Conservation (phyloP, 1,284 basidiomycete species). For the Cerrena zonata region DNA sequence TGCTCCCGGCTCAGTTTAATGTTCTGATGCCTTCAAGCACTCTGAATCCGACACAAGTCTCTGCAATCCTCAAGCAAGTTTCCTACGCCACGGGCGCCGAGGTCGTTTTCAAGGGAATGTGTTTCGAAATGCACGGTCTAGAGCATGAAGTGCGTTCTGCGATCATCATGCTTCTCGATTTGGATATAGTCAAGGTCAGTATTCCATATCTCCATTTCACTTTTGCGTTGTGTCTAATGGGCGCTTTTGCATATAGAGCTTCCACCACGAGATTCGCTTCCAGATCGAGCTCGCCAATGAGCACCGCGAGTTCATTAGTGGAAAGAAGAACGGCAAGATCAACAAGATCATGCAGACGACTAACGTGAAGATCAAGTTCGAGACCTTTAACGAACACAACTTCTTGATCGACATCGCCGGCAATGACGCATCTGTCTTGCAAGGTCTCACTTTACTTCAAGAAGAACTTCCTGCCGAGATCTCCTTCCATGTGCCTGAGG, state of each 20-base stretch:
- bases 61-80: conserved; percentile 81
- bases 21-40: conserved; percentile 79
- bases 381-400: conserved; percentile 98
- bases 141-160: conserved; percentile 88
- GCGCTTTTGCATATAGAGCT: conserved; percentile 48
- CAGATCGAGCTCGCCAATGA: conserved; percentile 98
- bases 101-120: conserved; percentile 94
- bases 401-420: conserved; percentile 94
- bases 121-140: conserved; percentile 95
- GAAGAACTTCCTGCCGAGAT: conserved; percentile 98
- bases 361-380: conserved; percentile 97
- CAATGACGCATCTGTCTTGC: conserved; percentile 75
- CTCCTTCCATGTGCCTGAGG: conserved; percentile 97
- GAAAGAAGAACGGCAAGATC: conserved; percentile 97
- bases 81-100: conserved; percentile 87
- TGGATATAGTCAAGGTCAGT: conserved; percentile 82
- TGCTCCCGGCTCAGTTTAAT: conserved; percentile 90
- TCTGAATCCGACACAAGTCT: conserved; percentile 80
- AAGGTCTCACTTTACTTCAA: conserved; percentile 85
- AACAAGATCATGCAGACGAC: conserved; percentile 98
- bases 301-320: conserved; percentile 96
- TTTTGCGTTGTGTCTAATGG: neutral
- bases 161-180: conserved; percentile 80
- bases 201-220: neutral
- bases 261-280: conserved; percentile 96